Evolutionary conservation across 768 basidiomycete species (phyloP), one percentile per base, ranked within the genome.

Genomic region (Mycena venus): DNA sequence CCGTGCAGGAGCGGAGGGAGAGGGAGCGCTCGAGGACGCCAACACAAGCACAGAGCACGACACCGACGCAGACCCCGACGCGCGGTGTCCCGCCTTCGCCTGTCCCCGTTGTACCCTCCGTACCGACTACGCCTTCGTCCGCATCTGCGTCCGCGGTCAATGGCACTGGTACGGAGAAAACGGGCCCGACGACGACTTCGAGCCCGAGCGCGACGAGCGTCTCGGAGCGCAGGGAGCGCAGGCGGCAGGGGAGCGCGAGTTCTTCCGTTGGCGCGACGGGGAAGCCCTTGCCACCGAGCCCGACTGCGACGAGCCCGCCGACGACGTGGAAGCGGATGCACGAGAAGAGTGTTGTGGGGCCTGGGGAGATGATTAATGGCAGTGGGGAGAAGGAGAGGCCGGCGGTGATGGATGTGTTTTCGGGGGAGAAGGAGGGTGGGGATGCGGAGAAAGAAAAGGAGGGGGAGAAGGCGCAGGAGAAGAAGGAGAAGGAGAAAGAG

Each of bases 201-300:
- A 73, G 68, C 29, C 40, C 68, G 25, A 75, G 65, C 58, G 66
- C 44, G 19, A 66, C 67, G 19, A 71, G 69, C 55, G 72, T 74
- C 19, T 40, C 72, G 36, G 74, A 74, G 59, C 70, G 76, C n/a
- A 67, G 59, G 23, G 70, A 74, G 56, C 25, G 53, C 15, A 15
- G 74, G 40, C 42, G 74, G 36, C 40, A 71, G n/a, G 74, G 73
- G 36, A 75, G 73, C 34, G n/a, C 63, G 42, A 62, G 63, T 38
- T 74, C 70, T 34, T n/a, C n/a, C n/a, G 70, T 60, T 4, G 53
- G 36, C 2, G n/a, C 19, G 15, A 14, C 49, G 29, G 36, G 42
- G 34, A 77, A 77, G 65, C 72, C 75, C 51, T 53, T 77, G 27
- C 72, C 77, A 17, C 68, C 77, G 36, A 75, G 61, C 51, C 73